Conservation (phyloP, 2,329 filamentous ascomycete genomes). For the Neocucurbitaria cava region DNA sequence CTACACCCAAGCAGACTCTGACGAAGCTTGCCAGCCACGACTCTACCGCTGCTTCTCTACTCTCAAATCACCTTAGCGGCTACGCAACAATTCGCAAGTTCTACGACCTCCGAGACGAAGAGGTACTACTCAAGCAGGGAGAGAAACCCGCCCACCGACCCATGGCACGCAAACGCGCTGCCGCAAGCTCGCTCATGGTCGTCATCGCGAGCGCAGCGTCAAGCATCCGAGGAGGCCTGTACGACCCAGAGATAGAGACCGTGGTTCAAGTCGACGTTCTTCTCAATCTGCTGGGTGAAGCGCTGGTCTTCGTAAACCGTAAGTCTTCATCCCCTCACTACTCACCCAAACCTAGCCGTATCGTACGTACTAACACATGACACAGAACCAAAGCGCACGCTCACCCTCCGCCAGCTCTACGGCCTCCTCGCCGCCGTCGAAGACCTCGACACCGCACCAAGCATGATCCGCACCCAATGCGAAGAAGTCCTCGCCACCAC, state of each 20-base stretch:
- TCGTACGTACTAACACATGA: conserved; percentile 10
- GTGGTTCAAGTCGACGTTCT: conserved; percentile 90
- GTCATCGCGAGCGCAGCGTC: conserved; percentile 86
- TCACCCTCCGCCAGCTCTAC: conserved; percentile 76
- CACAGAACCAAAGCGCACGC: conserved; percentile 62
- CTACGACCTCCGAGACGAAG: conserved; percentile 84
- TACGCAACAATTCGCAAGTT: conserved; percentile 91
- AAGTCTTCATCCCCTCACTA: conserved; percentile 22
- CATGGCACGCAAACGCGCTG: conserved; percentile 69
- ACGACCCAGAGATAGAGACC: conserved; percentile 79
- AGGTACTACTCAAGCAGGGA: conserved; percentile 49
- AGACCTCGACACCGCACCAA: conserved; percentile 77
- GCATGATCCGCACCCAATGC: conserved; percentile 74
- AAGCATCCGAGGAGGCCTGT: conserved; percentile 88
- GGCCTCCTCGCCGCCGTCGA: conserved; percentile 78
- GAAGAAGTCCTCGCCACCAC: conserved; percentile 81
- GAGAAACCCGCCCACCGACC: conserved; percentile 57
- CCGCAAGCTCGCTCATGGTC: conserved; percentile 77
- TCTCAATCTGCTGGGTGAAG: conserved; percentile 82
- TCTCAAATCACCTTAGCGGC: conserved; percentile 86
- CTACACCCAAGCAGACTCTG: conserved; percentile 74
- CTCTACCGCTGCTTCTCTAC: conserved; percentile 78
- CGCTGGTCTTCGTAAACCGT: conserved; percentile 75
- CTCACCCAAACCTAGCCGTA: background rate
- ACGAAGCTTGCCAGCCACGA: conserved; percentile 76